Evolutionary conservation across 2,329 filamentous ascomycete species (phyloP), one percentile per base, ranked within the genome.

Genomic region (Teratosphaeria zuluensis): DNA sequence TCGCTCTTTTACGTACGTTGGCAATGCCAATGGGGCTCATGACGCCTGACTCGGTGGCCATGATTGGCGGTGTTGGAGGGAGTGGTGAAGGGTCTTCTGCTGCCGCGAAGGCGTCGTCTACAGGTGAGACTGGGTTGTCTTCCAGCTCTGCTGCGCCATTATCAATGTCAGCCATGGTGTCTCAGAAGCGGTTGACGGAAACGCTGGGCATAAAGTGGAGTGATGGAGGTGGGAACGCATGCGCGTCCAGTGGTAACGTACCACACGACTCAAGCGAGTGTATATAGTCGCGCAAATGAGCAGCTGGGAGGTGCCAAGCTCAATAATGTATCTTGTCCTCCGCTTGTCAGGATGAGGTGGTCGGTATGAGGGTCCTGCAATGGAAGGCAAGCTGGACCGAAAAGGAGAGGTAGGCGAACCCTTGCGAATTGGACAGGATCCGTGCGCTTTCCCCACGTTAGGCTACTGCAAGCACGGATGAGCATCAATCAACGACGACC

Each of bases 21-120:
- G 84, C 84, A 83, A 87, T 87, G 78, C 84, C 84, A 82, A 87
- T 87, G 68, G 84, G 84, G 21, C 54, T 48, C 42, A 48, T 48
- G 42, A 48, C 42, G 42, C 42, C 42, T 8, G 42, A 21, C 42
- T 48, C 24, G 24, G 12, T 30, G 35, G 54, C 54, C 33, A 38
- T 56, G 54, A 14, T n/a, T 28, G 38, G 11, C 19, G 54, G 38
- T n/a, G 54, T n/a, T 28, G 38, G 11, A 7, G 54, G 38, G 7
- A 35, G 7, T n/a, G 19, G 12, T 51, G 54, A 24, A n/a, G 21
- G 9, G 9, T 51, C 24, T 14, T 5, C n/a, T 42, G 42, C n/a
- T 21, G 42, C 8, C 3, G 16, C 9, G n/a, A 19, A 21, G n/a
- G 54, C 14, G 32, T 31, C 21, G 54, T 21, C 19, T 56, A 7